Percentiles rank a stretch among this genome's conserved stretches.
These are phyloP conservation scores for Phytophthora europaea DNA, from an alignment of 352 stramenopile genomes.

Conservation along the genomic window DNA sequence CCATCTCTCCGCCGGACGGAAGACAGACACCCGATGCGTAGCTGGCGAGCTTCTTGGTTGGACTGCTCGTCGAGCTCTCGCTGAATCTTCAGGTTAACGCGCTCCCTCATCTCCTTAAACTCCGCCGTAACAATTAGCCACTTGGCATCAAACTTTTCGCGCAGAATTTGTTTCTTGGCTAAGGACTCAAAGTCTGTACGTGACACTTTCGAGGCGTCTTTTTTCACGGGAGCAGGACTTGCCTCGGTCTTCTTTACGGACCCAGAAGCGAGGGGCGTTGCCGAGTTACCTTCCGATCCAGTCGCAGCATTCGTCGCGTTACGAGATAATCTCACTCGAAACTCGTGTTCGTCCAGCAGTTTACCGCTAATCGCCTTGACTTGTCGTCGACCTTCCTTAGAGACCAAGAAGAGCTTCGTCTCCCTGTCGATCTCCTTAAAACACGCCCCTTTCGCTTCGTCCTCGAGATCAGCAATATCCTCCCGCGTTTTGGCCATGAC, in stretches of 20 bases:
- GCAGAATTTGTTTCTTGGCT: constrained; percentile 86
- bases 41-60: constrained; percentile 58
- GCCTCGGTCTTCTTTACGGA: constrained; percentile 11
- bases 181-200: constrained; percentile 80
- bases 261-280: background rate
- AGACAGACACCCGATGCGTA: constrained; percentile 83
- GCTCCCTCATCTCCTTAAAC: constrained; percentile 79
- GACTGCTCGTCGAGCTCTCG: constrained; percentile 77
- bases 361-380: constrained; percentile 73
- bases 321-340: constrained; percentile 77
- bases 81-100: constrained; percentile 75
- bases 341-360: constrained; percentile 87
- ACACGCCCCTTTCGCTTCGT: constrained; percentile 74
- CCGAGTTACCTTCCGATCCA: background rate
- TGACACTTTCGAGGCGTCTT: constrained; percentile 70
- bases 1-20: constrained; percentile 67
- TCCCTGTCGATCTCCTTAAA: constrained; percentile 83
- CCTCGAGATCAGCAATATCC: constrained; percentile 81
- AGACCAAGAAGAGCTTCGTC: constrained; percentile 68
- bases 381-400: constrained; percentile 78
- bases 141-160: constrained; percentile 75
- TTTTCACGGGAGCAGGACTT: constrained; percentile 39
- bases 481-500: constrained; percentile 79
- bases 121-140: constrained; percentile 60
- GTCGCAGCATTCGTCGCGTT: constrained; percentile 18